Base-by-base conservation (phyloP, 78 protist genomes). In the Monosiga brevicollis region DNA sequence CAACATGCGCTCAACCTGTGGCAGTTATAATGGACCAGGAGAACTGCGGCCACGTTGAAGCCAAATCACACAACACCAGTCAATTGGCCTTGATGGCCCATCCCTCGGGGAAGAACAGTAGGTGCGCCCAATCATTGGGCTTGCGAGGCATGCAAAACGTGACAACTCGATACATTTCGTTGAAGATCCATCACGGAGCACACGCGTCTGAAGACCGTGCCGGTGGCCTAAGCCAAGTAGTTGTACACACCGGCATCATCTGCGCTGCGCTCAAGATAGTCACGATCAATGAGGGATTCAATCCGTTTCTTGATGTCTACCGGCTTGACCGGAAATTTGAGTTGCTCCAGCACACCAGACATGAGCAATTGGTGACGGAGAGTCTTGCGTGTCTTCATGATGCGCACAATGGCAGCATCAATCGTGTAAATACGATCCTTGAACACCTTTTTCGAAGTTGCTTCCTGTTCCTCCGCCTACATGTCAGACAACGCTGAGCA, bases 381-480 rank as follows among this genome's bases (percentile, higher is more conserved):
- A 38, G 81, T 78, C 34, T 93, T 92, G 43, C 98, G 84, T 0
- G 97, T 80, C 90, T 97, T 97, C 99, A 97, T 97, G 80, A 93
- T 89, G 38, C 99, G 90, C 38, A 97, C 99, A 40, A 97, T 84
- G 1, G 94, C 91, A 0, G 98, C 97, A 76, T 95, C 98, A 32
- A 97, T 79, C 80, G 86, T 86, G 26, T 87, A 73, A 42, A 78
- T 87, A 36, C 96, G 81, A 84, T 97, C 98, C 76, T 85, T 85
- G 72, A 85, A 83, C 49, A 96, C 95, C 34, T 55, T 32, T 84
- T 92, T 94, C 36, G 71, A 86, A 0, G 95, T 94, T 77, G 81
- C 89, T 49, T 88, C 82, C 25, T 78, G 79, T 81, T 96, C 98
- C 42, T 93, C 96, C 39, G 22, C 40, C 81, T 86, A 22, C 29